phyloP scores from a whole-genome alignment of 169 alveolate genomes.

The Hepatocystis sp. region DNA sequence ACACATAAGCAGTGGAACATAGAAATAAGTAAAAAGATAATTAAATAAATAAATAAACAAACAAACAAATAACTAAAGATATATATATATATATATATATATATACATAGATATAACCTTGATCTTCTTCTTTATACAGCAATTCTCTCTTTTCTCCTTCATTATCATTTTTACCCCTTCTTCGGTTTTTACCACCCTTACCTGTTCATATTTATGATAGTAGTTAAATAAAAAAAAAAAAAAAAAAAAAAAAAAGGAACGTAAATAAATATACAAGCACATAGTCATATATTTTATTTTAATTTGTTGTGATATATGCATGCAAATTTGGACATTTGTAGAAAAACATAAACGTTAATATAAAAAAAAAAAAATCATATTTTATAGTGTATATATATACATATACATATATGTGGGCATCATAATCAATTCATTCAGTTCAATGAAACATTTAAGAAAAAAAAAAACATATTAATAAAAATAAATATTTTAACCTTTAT shows the following conservation, averaged over 20 bases:
- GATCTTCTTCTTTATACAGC: slow-evolving; percentile 96
- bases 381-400: slow-evolving; percentile 2
- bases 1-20: background rate
- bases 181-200: slow-evolving; percentile 98
- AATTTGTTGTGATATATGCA: no score
- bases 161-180: slow-evolving; percentile 97
- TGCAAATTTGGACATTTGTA: no score
- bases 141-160: slow-evolving; percentile 96
- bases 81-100: slow-evolving; percentile 9
- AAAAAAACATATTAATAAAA: background rate
- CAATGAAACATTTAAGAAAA: background rate
- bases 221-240: slow-evolving; percentile 18
- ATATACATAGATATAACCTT: slow-evolving; percentile 82
- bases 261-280: no score
- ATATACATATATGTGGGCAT: background rate
- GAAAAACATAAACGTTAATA: no score
- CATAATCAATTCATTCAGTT: background rate
- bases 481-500: slow-evolving; percentile 38
- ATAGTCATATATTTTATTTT: no score
- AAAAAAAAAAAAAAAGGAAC: no score
- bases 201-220: slow-evolving; percentile 83
- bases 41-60: background rate
- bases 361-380: no score
- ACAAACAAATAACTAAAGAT: slow-evolving; percentile 1
- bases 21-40: slow-evolving; percentile 5